phyloP scores from a whole-genome alignment of 2,329 filamentous ascomycete genomes.

The Trichocomaceae sp. region DNA sequence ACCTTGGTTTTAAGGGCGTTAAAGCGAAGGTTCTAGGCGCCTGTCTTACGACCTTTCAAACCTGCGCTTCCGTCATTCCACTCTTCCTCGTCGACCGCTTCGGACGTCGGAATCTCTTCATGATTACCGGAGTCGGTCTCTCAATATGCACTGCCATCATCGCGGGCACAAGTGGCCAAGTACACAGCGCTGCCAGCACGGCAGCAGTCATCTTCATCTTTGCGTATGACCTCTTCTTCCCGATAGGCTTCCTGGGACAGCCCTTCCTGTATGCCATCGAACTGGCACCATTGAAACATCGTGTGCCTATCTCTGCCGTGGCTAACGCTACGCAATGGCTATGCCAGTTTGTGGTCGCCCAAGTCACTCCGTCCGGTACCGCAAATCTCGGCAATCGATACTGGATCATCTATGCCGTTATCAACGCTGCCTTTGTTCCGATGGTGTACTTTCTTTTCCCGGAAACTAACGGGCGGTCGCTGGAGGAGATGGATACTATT shows the following conservation, averaged over 20 bases:
- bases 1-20: slow-evolving; percentile 4
- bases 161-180: slow-evolving; percentile 20
- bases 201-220: slow-evolving; percentile 40
- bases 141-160: slow-evolving; percentile 23
- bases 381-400: slow-evolving; percentile 24
- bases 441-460: slow-evolving; percentile 24
- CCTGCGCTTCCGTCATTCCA: slow-evolving; percentile 53
- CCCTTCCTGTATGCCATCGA: slow-evolving; percentile 52
- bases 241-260: slow-evolving; percentile 56
- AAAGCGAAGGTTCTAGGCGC: slow-evolving; percentile 46
- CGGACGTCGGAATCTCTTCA: slow-evolving; percentile 46
- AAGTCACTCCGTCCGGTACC: slow-evolving; percentile 25
- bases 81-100: slow-evolving; percentile 55
- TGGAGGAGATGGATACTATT: slow-evolving; percentile 27
- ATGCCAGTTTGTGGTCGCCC: slow-evolving; percentile 29
- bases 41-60: slow-evolving; percentile 56
- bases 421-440: slow-evolving; percentile 19
- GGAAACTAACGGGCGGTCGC: slow-evolving; percentile 26
- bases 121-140: slow-evolving; percentile 28
- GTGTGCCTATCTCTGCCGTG: slow-evolving; percentile 32
- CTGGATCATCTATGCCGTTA: slow-evolving; percentile 21
- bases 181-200: slow-evolving; percentile 27
- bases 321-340: slow-evolving; percentile 34
- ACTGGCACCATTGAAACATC: slow-evolving; percentile 36
- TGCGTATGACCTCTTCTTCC: slow-evolving; percentile 32